Percentiles rank a stretch among this genome's conserved stretches.
These are phyloP conservation scores for Colletotrichum sidae DNA, from an alignment of 2,329 filamentous ascomycete species.

Conservation along the genomic window DNA sequence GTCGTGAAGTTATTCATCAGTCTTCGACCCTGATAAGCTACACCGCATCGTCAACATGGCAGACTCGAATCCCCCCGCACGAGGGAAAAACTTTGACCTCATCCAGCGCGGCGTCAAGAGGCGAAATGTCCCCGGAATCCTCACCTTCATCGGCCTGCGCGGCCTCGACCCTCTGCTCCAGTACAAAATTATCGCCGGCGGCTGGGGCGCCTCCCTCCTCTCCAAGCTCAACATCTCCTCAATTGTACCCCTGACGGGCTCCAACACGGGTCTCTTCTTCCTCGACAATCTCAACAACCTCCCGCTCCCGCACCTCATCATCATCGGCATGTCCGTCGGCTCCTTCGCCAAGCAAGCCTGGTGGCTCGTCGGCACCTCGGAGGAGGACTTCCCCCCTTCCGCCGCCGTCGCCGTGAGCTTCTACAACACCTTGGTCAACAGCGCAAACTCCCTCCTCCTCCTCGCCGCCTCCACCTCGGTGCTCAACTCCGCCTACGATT, in stretches of 20 bases:
- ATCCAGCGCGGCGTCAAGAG: slow-evolving; percentile 52
- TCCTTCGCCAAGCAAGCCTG: slow-evolving; percentile 67
- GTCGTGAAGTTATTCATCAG: background rate
- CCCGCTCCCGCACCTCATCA: slow-evolving; percentile 60
- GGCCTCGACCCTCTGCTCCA: slow-evolving; percentile 48
- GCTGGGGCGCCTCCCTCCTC: slow-evolving; percentile 59
- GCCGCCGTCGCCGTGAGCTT: slow-evolving; percentile 56
- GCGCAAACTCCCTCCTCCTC: slow-evolving; percentile 66
- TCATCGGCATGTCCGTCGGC: slow-evolving; percentile 65
- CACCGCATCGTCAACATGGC: slow-evolving; percentile 16
- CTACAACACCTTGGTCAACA: slow-evolving; percentile 68
- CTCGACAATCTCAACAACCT: slow-evolving; percentile 56
- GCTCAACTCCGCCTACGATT: slow-evolving; percentile 39
- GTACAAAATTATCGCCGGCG: slow-evolving; percentile 45
- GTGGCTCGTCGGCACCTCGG: slow-evolving; percentile 59
- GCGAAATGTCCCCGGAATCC: slow-evolving; percentile 48
- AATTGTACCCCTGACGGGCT: slow-evolving; percentile 54
- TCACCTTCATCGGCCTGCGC: slow-evolving; percentile 54
- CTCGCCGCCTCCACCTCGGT: slow-evolving; percentile 60
- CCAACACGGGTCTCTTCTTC: slow-evolving; percentile 42
- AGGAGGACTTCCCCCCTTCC: slow-evolving; percentile 60
- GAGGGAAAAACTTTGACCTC: slow-evolving; percentile 43
- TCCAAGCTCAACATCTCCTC: slow-evolving; percentile 56
- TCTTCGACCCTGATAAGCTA: background rate
- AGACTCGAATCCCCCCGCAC: slow-evolving; percentile 8